Conservation (phyloP, 345 rosid genomes). For the Litchi chinensis region DNA sequence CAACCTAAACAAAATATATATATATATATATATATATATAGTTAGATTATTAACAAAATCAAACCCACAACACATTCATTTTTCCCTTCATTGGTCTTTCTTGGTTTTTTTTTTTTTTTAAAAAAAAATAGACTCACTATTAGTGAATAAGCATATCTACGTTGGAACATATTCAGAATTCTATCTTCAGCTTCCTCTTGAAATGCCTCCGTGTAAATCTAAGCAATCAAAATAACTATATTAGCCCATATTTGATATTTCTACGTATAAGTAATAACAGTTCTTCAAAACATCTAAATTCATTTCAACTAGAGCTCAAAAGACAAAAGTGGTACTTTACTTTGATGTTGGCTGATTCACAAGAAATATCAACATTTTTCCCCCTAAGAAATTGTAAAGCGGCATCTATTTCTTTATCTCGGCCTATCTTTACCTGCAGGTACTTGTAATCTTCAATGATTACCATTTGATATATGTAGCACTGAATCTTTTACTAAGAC, state of each 20-base stretch:
- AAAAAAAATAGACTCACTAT: conserved; percentile 26
- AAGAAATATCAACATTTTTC: conserved; percentile 37
- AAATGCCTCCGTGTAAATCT: conserved; percentile 12
- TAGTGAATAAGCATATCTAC: conserved; percentile 16
- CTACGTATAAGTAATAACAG: not conserved
- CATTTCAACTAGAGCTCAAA: not conserved
- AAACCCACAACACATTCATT: not conserved
- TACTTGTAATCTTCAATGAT: not conserved
- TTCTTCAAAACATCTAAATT: not conserved
- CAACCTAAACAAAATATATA: conserved; percentile 37
- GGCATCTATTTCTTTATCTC: conserved; percentile 41
- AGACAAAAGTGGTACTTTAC: conserved; percentile 20
- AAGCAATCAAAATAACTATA: not conserved
- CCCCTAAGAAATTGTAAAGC: conserved; percentile 53
- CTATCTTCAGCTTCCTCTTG: conserved; percentile 1
- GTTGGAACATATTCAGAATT: conserved; percentile 14
- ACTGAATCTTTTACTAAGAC: too few species aligned
- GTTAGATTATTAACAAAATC: not conserved
- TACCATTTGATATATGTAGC: not conserved
- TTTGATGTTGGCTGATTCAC: conserved; percentile 51
- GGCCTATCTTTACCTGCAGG: conserved; percentile 42
- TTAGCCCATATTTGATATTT: not conserved
- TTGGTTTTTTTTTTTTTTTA: too few species aligned
- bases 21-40: not conserved
- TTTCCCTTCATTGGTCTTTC: too few species aligned